A percentile compares a stretch with the other conserved stretches of the same genome.
Evolutionary conservation across 331 rosid genomes (phyloP).

Genomic region (Quercus lobata): DNA sequence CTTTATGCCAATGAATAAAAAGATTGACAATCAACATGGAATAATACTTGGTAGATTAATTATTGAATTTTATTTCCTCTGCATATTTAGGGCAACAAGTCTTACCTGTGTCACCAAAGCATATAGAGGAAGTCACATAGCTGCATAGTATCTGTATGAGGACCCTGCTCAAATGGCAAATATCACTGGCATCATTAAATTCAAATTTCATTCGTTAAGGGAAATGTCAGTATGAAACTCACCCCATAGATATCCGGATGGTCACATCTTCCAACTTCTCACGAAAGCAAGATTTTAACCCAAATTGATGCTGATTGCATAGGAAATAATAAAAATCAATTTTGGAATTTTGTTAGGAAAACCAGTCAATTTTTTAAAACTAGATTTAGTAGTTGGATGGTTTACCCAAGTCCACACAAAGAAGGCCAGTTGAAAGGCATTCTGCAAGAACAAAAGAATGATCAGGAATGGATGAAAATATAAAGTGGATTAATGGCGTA

Average conservation of each 20-base stretch:
- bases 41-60: no score
- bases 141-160: conserved; percentile 78
- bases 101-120: conserved; percentile 89
- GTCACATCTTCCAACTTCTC: conserved; percentile 48
- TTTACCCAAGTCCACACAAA: conserved; percentile 80
- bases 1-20: neutral
- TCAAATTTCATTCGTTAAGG: no score
- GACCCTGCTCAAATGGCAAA: conserved; percentile 34
- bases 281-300: conserved; percentile 62
- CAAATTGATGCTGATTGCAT: conserved; percentile 52
- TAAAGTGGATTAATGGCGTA: no score
- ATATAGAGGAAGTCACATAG: conserved; percentile 77
- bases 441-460: conserved; percentile 34
- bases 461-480: neutral
- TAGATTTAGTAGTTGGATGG: neutral
- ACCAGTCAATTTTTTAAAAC: no score
- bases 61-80: no score
- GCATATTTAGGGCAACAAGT: no score
- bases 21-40: no score
- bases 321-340: no score
- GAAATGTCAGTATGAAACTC: neutral
- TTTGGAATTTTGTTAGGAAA: no score
- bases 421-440: conserved; percentile 89
- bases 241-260: conserved; percentile 84
- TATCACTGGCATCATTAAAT: no score